Evolutionary conservation across 768 basidiomycete species (phyloP).

Genomic region (Lactarius trivialis): DNA sequence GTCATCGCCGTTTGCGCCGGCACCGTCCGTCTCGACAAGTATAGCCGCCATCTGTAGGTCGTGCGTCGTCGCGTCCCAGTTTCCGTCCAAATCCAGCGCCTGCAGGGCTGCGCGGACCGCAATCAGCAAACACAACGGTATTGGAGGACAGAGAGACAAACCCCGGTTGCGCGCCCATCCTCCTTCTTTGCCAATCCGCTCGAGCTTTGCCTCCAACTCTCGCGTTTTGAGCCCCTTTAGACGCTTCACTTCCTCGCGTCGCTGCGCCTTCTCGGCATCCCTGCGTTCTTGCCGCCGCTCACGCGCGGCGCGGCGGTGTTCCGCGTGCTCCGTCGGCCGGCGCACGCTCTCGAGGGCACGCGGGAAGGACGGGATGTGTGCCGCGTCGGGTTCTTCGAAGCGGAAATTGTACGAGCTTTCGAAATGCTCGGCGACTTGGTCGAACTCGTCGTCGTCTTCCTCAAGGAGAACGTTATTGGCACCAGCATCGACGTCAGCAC

Average conservation of each 20-base stretch:
- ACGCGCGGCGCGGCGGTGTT: slow-evolving; percentile 71
- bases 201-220: slow-evolving; percentile 70
- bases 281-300: slow-evolving; percentile 70
- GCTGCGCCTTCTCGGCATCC: slow-evolving; percentile 66
- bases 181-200: slow-evolving; percentile 63
- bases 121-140: not conserved
- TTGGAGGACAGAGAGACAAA: not conserved
- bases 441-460: slow-evolving; percentile 73
- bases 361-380: slow-evolving; percentile 66
- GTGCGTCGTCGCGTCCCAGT: slow-evolving; percentile 86
- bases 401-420: slow-evolving; percentile 98
- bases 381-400: slow-evolving; percentile 85
- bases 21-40: slow-evolving; percentile 50
- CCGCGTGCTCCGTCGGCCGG: slow-evolving; percentile 55
- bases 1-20: slow-evolving; percentile 30
- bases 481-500: slow-evolving; percentile 22
- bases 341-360: slow-evolving; percentile 62
- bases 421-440: slow-evolving; percentile 85
- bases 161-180: slow-evolving; percentile 40
- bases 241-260: slow-evolving; percentile 74
- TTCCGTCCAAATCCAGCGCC: slow-evolving; percentile 79
- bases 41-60: slow-evolving; percentile 76
- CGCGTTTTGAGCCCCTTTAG: slow-evolving; percentile 81
- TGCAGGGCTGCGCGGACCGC: slow-evolving; percentile 42
- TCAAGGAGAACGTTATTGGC: slow-evolving; percentile 31